These are phyloP conservation scores for Kwoniella shivajii DNA, from an alignment of 1,284 basidiomycete species.

Conservation along the genomic window DNA sequence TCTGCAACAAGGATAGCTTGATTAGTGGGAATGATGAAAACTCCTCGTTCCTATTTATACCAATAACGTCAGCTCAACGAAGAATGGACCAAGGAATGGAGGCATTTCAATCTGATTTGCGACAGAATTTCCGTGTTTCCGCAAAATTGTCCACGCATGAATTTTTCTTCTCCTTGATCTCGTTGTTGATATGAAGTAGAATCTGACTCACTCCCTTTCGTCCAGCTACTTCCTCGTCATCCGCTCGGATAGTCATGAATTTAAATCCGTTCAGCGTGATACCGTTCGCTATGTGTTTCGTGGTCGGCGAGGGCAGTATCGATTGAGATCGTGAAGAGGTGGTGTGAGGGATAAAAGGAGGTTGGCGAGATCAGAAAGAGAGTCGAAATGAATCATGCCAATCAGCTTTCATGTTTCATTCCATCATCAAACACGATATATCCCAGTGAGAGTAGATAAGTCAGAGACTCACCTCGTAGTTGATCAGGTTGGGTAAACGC, in stretches of 20 bases:
- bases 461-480: conserved; percentile 56
- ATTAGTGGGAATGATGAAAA: conserved; percentile 80
- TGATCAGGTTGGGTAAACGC: conserved; percentile 60
- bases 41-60: conserved; percentile 69
- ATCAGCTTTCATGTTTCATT: too few species aligned
- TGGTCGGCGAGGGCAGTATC: background rate
- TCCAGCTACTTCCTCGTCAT: conserved; percentile 68
- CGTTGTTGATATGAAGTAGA: background rate
- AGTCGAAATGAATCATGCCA: background rate
- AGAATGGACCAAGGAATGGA: background rate
- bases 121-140: too few species aligned
- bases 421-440: too few species aligned
- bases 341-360: too few species aligned
- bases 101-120: too few species aligned
- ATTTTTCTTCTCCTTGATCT: background rate
- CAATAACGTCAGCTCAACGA: too few species aligned
- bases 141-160: too few species aligned
- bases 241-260: conserved; percentile 73
- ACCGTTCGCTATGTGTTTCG: conserved; percentile 58
- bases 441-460: too few species aligned
- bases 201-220: conserved; percentile 71
- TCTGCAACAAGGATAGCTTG: conserved; percentile 83
- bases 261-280: conserved; percentile 73
- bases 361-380: background rate
- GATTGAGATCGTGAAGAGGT: background rate